Conservation (phyloP, 176 grass and related monocot genomes). For the Hordeum marinum region DNA sequence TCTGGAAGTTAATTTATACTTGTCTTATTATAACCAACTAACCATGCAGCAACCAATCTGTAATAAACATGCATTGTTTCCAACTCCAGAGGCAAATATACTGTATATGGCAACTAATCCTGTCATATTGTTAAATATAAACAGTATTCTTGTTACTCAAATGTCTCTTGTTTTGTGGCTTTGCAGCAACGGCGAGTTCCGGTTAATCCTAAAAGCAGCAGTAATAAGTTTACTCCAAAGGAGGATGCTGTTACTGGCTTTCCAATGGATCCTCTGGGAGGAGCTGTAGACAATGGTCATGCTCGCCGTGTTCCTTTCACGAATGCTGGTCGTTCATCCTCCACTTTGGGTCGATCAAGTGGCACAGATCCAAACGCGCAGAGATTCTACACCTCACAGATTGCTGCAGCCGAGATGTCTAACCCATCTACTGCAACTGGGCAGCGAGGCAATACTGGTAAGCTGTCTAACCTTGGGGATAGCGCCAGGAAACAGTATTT, state of each 20-base stretch:
- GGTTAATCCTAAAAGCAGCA: constrained; percentile 62
- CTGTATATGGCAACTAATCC: background rate
- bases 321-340: constrained; percentile 66
- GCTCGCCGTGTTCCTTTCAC: constrained; percentile 54
- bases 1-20: background rate
- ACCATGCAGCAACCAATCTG: background rate
- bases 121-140: background rate
- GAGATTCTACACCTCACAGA: constrained; percentile 49
- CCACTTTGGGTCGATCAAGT: constrained; percentile 58
- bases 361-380: constrained; percentile 45
- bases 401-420: constrained; percentile 47
- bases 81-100: background rate
- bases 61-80: background rate
- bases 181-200: constrained; percentile 55
- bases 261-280: constrained; percentile 59
- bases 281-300: constrained; percentile 42
- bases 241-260: constrained; percentile 65
- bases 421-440: constrained; percentile 47
- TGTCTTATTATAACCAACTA: background rate
- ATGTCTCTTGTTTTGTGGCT: constrained; percentile 13
- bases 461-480: constrained; percentile 69
- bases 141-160: constrained; percentile 24
- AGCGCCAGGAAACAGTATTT: constrained; percentile 50
- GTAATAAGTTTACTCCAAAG: constrained; percentile 73
- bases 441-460: constrained; percentile 48